Conservation (phyloP, 257 asterid genomes). For the Agastache rugosa region DNA sequence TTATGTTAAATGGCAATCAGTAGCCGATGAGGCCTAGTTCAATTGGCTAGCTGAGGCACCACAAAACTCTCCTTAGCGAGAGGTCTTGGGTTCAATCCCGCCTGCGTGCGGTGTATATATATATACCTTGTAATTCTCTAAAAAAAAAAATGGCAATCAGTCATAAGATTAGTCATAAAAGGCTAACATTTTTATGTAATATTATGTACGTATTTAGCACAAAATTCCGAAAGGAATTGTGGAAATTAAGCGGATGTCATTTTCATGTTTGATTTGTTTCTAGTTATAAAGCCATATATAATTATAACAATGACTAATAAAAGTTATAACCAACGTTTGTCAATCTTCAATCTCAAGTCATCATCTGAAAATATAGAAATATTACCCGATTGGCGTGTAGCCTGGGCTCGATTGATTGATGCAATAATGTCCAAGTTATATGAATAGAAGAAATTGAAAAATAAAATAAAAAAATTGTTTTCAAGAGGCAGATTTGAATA, state of each 20-base stretch:
- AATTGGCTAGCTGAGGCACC: no score
- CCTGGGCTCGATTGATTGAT: background rate
- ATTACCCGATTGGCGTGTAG: background rate
- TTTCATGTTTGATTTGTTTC: background rate
- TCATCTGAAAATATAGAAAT: background rate
- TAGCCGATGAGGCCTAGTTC: no score
- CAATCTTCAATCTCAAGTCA: constrained; percentile 2
- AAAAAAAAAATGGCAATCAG: no score
- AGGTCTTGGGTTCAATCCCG: no score
- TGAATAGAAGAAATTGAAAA: no score
- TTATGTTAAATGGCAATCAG: background rate
- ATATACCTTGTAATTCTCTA: no score
- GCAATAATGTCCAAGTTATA: background rate
- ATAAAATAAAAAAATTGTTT: no score
- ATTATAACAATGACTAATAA: background rate
- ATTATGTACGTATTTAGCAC: constrained; percentile 1
- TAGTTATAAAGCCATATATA: background rate
- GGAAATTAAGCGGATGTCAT: background rate
- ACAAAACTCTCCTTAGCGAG: no score
- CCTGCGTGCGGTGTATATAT: no score
- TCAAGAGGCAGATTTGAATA: no score
- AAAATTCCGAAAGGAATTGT: background rate
- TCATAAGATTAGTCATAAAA: no score
- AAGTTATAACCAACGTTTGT: background rate
- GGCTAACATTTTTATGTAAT: background rate